Percentiles rank a stretch among this genome's conserved stretches.
Conservation (phyloP, 352 stramenopile species). For the Pythium volutum region DNA sequence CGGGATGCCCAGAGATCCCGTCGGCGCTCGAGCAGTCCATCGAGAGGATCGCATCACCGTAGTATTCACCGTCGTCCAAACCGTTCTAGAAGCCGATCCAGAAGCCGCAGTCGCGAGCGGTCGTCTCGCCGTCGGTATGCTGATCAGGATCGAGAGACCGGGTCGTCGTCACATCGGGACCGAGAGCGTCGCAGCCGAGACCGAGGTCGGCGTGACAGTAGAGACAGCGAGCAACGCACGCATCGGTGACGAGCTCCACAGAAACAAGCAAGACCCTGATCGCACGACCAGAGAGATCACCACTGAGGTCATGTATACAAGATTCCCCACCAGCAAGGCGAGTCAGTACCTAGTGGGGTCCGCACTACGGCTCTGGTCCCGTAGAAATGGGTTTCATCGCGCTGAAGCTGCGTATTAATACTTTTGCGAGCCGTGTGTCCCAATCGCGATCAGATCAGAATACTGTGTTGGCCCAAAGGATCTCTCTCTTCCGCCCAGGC, state of each 20-base stretch:
- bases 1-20: neutral
- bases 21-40: neutral
- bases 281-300: neutral
- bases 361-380: neutral
- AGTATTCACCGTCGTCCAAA: neutral
- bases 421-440: neutral
- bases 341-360: neutral
- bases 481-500: neutral
- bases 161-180: neutral
- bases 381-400: conserved; percentile 1
- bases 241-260: neutral
- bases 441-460: neutral
- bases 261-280: too few species aligned
- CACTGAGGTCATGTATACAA: too few species aligned
- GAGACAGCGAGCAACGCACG: neutral
- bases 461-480: neutral
- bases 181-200: neutral
- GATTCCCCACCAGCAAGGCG: too few species aligned
- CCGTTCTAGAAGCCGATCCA: neutral
- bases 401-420: neutral
- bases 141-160: neutral
- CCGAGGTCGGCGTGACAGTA: neutral
- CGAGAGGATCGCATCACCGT: neutral
- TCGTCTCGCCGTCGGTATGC: neutral
- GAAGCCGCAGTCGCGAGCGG: conserved; percentile 16